Percentiles rank a stretch among this genome's conserved stretches.
Evolutionary conservation across 371 early-diverging fungal species (phyloP).

Genomic region (Saksenaea oblongispora): DNA sequence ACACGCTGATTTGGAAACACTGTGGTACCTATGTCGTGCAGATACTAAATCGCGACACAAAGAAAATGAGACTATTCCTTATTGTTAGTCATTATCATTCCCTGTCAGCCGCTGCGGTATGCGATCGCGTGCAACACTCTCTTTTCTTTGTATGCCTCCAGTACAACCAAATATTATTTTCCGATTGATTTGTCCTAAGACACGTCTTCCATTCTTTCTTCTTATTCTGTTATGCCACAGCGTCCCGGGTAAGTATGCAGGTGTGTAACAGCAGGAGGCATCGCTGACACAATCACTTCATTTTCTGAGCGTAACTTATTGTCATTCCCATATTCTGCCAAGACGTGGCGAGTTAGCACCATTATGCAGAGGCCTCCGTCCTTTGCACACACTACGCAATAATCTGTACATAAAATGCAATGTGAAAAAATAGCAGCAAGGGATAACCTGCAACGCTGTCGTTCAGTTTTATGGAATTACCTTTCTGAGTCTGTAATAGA

Average conservation of each 20-base stretch:
- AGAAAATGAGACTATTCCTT: neutral
- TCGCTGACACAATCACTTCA: neutral
- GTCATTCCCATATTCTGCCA: neutral
- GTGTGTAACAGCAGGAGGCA: neutral
- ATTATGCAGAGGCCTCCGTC: too few relatives aligned
- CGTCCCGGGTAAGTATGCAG: neutral
- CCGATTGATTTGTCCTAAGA: neutral
- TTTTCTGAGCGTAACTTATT: constrained; percentile 2
- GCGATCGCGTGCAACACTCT: neutral
- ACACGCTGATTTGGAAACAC: neutral
- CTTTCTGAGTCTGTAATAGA: too few relatives aligned
- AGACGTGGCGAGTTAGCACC: too few relatives aligned
- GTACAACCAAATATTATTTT: neutral
- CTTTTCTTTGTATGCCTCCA: neutral
- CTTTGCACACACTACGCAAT: too few relatives aligned
- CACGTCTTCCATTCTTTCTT: neutral
- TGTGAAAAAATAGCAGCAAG: too few relatives aligned
- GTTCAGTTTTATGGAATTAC: too few relatives aligned
- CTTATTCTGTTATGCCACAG: neutral
- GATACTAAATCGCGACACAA: neutral
- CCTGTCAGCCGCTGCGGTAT: neutral
- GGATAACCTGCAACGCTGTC: too few relatives aligned
- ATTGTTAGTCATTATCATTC: neutral
- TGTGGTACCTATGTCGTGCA: neutral
- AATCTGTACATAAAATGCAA: too few relatives aligned